Percentiles rank a stretch among this genome's conserved stretches.
These are phyloP conservation scores for Podaxis sp. DNA, from an alignment of 768 basidiomycete genomes.

Conservation along the genomic window DNA sequence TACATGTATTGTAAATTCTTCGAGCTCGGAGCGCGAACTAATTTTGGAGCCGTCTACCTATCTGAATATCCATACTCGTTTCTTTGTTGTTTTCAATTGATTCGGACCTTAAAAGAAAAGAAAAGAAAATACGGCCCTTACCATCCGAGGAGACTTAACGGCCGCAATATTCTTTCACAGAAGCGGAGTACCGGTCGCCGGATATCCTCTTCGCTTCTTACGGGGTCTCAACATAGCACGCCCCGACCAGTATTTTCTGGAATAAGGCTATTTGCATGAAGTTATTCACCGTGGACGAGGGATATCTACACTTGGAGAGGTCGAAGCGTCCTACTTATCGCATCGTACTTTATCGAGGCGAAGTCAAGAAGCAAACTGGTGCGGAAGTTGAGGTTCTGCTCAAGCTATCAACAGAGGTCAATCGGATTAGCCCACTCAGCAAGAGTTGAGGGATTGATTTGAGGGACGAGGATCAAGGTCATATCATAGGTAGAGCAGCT, in stretches of 20 bases:
- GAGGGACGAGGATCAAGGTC: neutral
- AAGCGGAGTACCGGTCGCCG: conserved; percentile 20
- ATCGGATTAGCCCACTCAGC: conserved; percentile 20
- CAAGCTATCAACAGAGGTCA: conserved; percentile 21
- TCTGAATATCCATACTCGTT: no score
- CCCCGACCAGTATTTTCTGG: conserved; percentile 18
- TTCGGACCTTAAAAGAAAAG: no score
- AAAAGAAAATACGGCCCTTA: no score
- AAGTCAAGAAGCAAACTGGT: conserved; percentile 22
- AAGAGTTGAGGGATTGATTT: neutral
- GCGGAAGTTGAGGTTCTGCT: conserved; percentile 18
- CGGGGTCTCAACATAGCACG: conserved; percentile 17
- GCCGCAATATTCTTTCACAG: conserved; percentile 23
- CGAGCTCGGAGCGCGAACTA: no score
- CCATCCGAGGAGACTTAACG: conserved; percentile 16
- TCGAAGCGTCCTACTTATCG: conserved; percentile 15
- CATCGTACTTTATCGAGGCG: conserved; percentile 20
- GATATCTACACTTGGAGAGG: conserved; percentile 9
- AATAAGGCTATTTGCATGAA: conserved; percentile 22
- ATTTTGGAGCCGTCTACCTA: no score
- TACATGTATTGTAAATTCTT: no score
- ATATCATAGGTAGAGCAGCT: conserved; percentile 2
- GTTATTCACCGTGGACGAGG: conserved; percentile 21
- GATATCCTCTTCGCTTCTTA: conserved; percentile 22
- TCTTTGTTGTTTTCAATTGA: no score